These are phyloP conservation scores for Nakaseomyces glabratus DNA, from an alignment of 1,139 yeast species.

Conservation along the genomic window DNA sequence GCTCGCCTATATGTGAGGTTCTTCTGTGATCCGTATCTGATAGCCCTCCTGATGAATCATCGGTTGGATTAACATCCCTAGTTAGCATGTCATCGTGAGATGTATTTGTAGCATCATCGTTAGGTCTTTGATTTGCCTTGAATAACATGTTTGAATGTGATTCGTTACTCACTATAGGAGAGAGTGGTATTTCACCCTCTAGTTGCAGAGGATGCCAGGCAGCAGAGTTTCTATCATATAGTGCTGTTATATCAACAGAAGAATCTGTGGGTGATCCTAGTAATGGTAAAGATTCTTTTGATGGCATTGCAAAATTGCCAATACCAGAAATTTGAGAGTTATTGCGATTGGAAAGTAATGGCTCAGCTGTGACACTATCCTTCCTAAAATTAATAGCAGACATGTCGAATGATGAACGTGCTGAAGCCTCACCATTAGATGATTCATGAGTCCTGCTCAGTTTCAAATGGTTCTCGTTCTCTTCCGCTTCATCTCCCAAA, in stretches of 20 bases:
- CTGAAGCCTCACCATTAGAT: constrained; percentile 14
- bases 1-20: neutral
- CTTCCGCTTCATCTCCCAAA: constrained; percentile 12
- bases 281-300: constrained; percentile 17
- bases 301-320: constrained; percentile 10
- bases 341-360: constrained; percentile 15
- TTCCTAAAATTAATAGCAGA: constrained; percentile 10
- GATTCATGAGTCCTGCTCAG: constrained; percentile 2
- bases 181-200: constrained; percentile 10
- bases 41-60: constrained; percentile 7
- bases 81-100: neutral
- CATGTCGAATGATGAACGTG: constrained; percentile 21
- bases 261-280: constrained; percentile 18
- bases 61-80: neutral
- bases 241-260: constrained; percentile 27
- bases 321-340: constrained; percentile 1
- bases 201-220: constrained; percentile 27
- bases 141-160: neutral
- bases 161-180: constrained; percentile 11
- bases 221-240: constrained; percentile 22
- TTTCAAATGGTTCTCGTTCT: constrained; percentile 5
- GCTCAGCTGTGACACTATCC: constrained; percentile 15
- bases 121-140: neutral
- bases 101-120: neutral
- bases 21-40: constrained; percentile 3